A percentile compares a stretch with the other conserved stretches of the same genome.
Conservation (phyloP, 106 monocot genomes). For the Dendrobium officinale region DNA sequence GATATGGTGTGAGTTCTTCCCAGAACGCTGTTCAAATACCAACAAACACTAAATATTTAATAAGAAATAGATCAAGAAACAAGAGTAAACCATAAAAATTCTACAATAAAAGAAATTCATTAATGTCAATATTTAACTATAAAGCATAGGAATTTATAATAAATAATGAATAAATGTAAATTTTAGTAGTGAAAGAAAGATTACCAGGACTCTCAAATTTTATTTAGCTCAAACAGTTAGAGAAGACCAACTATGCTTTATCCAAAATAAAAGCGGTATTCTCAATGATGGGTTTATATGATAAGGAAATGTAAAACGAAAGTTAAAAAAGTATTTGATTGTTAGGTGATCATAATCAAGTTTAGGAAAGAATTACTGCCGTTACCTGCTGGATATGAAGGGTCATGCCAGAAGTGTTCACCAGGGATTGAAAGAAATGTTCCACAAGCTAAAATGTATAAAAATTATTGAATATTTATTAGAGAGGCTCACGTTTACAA, state of each 20-base stretch:
- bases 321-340: too few relatives aligned
- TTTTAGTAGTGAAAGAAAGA: background rate
- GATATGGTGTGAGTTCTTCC: conserved; percentile 88
- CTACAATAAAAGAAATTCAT: background rate
- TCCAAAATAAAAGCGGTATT: background rate
- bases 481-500: background rate
- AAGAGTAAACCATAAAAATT: background rate
- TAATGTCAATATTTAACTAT: background rate
- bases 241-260: background rate
- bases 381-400: conserved; percentile 87
- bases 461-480: conserved; percentile 5
- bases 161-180: background rate
- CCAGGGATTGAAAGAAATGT: conserved; percentile 96
- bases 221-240: background rate
- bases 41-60: background rate
- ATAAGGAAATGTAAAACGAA: too few relatives aligned
- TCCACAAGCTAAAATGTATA: conserved; percentile 61
- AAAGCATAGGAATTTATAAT: background rate
- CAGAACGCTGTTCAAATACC: conserved; percentile 45
- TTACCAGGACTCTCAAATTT: background rate
- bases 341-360: too few relatives aligned
- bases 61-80: background rate
- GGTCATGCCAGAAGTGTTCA: conserved; percentile 95
- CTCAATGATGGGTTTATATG: background rate
- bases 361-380: background rate